Evolutionary conservation across 2,329 filamentous ascomycete species (phyloP).

Genomic region (Hymenotorrendiella dingleyae): DNA sequence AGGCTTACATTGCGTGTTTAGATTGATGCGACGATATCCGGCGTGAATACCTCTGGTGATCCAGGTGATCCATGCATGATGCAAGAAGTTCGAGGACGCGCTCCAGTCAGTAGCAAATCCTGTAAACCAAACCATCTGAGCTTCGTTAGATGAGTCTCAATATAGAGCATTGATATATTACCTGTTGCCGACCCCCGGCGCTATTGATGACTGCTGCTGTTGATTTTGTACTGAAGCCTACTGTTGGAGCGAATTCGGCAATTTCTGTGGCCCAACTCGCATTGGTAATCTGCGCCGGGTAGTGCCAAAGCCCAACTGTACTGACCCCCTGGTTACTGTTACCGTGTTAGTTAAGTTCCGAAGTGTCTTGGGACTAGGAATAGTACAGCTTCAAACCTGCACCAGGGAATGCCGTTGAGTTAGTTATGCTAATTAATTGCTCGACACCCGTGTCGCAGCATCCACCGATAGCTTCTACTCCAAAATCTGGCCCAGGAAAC

Average conservation of each 20-base stretch:
- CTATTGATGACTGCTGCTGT: conserved; percentile 56
- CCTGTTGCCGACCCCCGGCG: conserved; percentile 48
- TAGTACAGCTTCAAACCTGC: conserved; percentile 44
- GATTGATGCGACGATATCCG: conserved; percentile 22
- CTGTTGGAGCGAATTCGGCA: conserved; percentile 45
- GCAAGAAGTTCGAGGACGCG: conserved; percentile 49
- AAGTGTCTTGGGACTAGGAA: neutral
- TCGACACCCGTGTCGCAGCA: conserved; percentile 45
- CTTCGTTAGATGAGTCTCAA: neutral
- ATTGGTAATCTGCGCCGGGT: conserved; percentile 50
- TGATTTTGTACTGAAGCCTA: conserved; percentile 33
- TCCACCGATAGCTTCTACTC: conserved; percentile 32
- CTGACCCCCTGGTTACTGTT: conserved; percentile 38
- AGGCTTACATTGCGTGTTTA: conserved; percentile 21
- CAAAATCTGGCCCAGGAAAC: conserved; percentile 46
- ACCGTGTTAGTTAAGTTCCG: neutral
- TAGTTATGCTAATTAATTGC: conserved; percentile 48
- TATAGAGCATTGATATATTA: neutral
- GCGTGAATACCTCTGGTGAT: conserved; percentile 49
- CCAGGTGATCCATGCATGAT: conserved; percentile 59
- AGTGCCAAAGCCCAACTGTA: conserved; percentile 50
- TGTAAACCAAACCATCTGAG: conserved; percentile 54
- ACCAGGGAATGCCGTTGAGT: conserved; percentile 46
- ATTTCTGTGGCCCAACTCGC: conserved; percentile 47
- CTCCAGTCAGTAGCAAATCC: conserved; percentile 40